These are phyloP conservation scores for Paralagenidium karlingii DNA, from an alignment of 352 stramenopile genomes.

Conservation along the genomic window DNA sequence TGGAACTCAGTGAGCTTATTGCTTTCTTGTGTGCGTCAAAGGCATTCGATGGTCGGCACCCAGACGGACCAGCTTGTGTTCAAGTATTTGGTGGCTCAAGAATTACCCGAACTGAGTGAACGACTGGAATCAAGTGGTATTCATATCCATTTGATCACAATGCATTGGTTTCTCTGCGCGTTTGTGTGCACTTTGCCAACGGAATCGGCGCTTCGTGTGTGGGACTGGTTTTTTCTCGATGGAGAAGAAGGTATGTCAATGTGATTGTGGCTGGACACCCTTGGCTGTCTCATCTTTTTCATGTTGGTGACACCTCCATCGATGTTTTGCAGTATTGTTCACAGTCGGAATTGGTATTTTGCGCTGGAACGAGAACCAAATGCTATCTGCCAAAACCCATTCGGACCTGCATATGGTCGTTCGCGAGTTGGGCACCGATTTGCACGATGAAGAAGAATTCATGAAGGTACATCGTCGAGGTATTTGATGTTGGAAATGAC, in stretches of 20 bases:
- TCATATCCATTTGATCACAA: constrained; percentile 59
- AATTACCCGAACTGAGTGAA: constrained; percentile 24
- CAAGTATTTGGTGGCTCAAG: constrained; percentile 27
- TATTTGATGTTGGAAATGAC: no score
- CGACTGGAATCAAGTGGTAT: constrained; percentile 21
- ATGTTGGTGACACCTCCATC: not conserved
- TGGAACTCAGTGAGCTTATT: no score
- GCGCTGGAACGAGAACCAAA: constrained; percentile 15
- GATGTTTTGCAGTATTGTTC: constrained; percentile 26
- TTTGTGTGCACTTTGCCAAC: constrained; percentile 74
- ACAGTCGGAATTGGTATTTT: constrained; percentile 27
- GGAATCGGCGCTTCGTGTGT: constrained; percentile 51
- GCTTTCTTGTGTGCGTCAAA: constrained; percentile 1
- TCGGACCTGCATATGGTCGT: constrained; percentile 27
- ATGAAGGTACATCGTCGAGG: no score
- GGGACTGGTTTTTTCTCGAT: constrained; percentile 68
- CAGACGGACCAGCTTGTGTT: constrained; percentile 71
- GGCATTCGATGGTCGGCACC: constrained; percentile 50
- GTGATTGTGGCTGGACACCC: no score
- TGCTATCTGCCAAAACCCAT: constrained; percentile 17
- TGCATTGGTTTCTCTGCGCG: constrained; percentile 76
- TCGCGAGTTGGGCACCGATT: constrained; percentile 24
- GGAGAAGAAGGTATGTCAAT: constrained; percentile 39
- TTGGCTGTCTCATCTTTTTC: no score
- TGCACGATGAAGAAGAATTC: constrained; percentile 35